Percentiles rank a stretch among this genome's conserved stretches.
Evolutionary conservation across 192 early-diverging fungal genomes (phyloP).

Genomic region (Neocallimastix lanati): DNA sequence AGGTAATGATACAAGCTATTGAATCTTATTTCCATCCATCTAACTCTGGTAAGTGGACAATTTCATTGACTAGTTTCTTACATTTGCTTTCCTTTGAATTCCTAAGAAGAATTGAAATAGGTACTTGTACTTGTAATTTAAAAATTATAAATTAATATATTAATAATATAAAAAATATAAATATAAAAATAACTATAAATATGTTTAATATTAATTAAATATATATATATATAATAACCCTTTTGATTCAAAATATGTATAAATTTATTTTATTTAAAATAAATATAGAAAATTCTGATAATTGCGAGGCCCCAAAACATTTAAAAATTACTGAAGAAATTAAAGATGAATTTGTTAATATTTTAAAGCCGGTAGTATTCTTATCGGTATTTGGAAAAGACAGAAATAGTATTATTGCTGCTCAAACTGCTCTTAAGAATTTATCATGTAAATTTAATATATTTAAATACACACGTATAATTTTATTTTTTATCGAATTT

Average conservation of each 20-base stretch:
- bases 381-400: constrained; percentile 63
- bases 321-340: constrained; percentile 36
- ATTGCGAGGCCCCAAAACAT: constrained; percentile 39
- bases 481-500: no score
- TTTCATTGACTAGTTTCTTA: constrained; percentile 47
- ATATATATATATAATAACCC: no score
- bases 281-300: constrained; percentile 28
- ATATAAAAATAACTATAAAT: no score
- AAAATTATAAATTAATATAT: no score
- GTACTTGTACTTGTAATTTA: no score
- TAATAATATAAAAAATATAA: no score
- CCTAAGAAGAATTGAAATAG: constrained; percentile 26
- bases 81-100: constrained; percentile 47
- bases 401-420: constrained; percentile 27
- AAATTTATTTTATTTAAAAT: no score
- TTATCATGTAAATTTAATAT: constrained; percentile 44
- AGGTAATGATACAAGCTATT: constrained; percentile 58
- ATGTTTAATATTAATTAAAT: no score
- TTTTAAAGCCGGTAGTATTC: constrained; percentile 33
- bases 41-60: constrained; percentile 76
- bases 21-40: constrained; percentile 85
- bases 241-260: no score
- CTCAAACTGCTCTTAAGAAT: constrained; percentile 43
- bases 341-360: constrained; percentile 38
- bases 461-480: no score